These are phyloP conservation scores for Petunia axillaris DNA, from an alignment of 257 asterid genomes.

Conservation along the genomic window DNA sequence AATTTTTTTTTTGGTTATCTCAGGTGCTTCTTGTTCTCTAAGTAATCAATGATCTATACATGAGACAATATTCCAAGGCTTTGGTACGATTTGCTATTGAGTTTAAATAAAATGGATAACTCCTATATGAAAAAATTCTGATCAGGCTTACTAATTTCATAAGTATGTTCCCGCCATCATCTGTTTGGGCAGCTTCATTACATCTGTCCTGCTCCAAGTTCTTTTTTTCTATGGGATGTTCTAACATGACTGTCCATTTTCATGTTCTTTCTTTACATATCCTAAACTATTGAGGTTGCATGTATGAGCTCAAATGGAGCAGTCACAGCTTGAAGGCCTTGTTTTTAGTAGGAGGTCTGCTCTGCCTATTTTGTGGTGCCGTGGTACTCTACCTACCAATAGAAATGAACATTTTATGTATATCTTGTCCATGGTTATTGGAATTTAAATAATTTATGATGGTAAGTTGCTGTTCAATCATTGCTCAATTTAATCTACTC, in stretches of 20 bases:
- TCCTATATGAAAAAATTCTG: not conserved
- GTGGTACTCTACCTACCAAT: slow-evolving; percentile 61
- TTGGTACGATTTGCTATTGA: slow-evolving; percentile 46
- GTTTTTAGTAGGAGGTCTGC: slow-evolving; percentile 70
- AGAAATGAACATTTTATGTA: slow-evolving; percentile 60
- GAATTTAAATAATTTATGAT: slow-evolving; percentile 29
- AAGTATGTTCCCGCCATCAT: slow-evolving; percentile 81
- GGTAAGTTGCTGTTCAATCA: slow-evolving; percentile 81
- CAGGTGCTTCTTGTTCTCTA: slow-evolving; percentile 84
- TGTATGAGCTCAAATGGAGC: slow-evolving; percentile 72
- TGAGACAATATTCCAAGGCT: slow-evolving; percentile 81
- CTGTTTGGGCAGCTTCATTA: slow-evolving; percentile 78
- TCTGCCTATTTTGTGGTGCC: slow-evolving; percentile 71
- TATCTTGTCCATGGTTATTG: slow-evolving; percentile 56
- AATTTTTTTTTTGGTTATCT: not conserved
- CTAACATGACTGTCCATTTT: not conserved
- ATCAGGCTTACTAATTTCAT: not conserved
- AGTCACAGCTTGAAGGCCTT: slow-evolving; percentile 56
- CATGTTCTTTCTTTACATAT: not conserved
- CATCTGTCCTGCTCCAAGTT: slow-evolving; percentile 83
- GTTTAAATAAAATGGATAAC: not conserved
- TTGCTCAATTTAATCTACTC: slow-evolving; percentile 26
- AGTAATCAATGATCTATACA: slow-evolving; percentile 71
- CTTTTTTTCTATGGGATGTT: slow-evolving; percentile 59
- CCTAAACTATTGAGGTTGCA: not conserved